Evolutionary conservation across 228 moss, liverwort and hornwort genomes (phyloP).

Genomic region (Sphagnum magellanicum): DNA sequence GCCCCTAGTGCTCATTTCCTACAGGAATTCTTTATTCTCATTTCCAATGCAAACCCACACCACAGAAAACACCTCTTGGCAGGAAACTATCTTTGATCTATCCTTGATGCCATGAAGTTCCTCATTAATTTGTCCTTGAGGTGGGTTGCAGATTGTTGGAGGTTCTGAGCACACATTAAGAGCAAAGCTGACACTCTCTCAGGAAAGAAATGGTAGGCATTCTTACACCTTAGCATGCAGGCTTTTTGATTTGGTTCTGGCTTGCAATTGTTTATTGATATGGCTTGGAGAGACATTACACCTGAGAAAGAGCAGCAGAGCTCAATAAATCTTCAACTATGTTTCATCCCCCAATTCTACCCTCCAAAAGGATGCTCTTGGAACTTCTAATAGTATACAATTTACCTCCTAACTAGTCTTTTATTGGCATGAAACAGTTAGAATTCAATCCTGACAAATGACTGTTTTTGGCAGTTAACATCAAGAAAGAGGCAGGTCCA

Average conservation of each 20-base stretch:
- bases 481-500: constrained; percentile 92
- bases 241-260: background rate
- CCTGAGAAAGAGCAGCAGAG: no score
- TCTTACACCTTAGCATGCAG: background rate
- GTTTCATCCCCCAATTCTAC: no score
- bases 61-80: no score
- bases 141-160: constrained; percentile 65
- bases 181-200: constrained; percentile 79
- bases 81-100: no score
- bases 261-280: background rate
- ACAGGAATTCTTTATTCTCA: background rate
- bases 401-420: background rate
- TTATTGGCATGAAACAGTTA: background rate
- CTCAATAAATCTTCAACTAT: no score
- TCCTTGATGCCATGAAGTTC: no score
- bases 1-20: background rate
- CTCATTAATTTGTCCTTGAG: no score
- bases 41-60: background rate
- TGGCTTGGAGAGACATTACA: no score
- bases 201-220: constrained; percentile 78
- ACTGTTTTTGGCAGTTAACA: constrained; percentile 65
- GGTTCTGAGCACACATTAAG: constrained; percentile 86
- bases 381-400: background rate
- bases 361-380: background rate
- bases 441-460: background rate